phyloP scores from a whole-genome alignment of 371 early-diverging fungal species.

The Saksenaea oblongispora region DNA sequence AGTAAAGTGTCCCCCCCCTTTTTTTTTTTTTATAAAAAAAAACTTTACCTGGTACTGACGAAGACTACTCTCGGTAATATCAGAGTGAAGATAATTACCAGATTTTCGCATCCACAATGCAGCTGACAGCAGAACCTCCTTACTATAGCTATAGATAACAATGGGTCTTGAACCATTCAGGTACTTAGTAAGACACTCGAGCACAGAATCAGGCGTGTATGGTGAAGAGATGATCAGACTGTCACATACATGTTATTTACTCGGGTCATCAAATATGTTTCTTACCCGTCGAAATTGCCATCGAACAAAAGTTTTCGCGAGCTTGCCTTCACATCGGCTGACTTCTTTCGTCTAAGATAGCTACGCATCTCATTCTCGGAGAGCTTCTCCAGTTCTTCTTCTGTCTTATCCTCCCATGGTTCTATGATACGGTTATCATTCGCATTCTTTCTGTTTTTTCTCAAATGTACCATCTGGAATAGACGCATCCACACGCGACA shows the following conservation, averaged over 20 bases:
- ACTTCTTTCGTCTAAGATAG: conserved; percentile 40
- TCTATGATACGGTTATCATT: conserved; percentile 19
- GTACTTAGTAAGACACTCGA: conserved; percentile 67
- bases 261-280: neutral
- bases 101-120: conserved; percentile 73
- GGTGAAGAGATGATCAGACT: conserved; percentile 83
- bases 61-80: conserved; percentile 87
- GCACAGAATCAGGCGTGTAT: conserved; percentile 69
- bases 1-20: neutral
- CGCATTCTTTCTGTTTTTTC: neutral
- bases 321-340: conserved; percentile 22
- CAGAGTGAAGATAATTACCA: conserved; percentile 72
- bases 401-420: conserved; percentile 31
- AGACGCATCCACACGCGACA: conserved; percentile 58
- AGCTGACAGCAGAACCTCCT: conserved; percentile 79
- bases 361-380: conserved; percentile 24
- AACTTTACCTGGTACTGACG: conserved; percentile 80
- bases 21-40: neutral
- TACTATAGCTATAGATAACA: conserved; percentile 79
- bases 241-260: conserved; percentile 18
- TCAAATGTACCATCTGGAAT: conserved; percentile 52
- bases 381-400: conserved; percentile 34
- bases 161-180: conserved; percentile 83
- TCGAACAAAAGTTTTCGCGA: conserved; percentile 42
- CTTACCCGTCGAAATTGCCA: conserved; percentile 69